Conservation (phyloP, 2,329 filamentous ascomycete species). For the Rutstroemia sp. region DNA sequence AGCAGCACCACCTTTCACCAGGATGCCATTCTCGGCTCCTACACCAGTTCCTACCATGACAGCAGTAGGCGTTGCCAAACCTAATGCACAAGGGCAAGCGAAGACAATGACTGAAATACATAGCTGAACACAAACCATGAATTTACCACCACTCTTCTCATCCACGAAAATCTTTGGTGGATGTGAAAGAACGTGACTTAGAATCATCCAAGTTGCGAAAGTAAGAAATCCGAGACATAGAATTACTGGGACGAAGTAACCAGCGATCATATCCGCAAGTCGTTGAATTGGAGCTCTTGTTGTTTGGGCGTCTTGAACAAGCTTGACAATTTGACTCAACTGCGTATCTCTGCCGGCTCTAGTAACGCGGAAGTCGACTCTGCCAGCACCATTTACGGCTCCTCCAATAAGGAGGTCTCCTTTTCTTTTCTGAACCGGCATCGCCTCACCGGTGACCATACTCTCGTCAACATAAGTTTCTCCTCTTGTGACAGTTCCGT, state of each 20-base stretch:
- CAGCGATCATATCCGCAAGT: conserved; percentile 82
- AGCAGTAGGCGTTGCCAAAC: conserved; percentile 88
- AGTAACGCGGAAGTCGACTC: conserved; percentile 86
- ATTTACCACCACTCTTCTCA: conserved; percentile 73
- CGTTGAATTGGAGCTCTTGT: conserved; percentile 90
- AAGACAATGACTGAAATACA: conserved; percentile 99
- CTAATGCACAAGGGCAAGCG: conserved; percentile 94
- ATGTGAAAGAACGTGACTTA: conserved; percentile 75
- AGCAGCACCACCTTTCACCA: conserved; percentile 94
- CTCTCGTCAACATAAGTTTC: conserved; percentile 95
- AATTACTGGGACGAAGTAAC: conserved; percentile 89
- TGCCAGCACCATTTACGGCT: conserved; percentile 89
- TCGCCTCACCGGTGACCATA: conserved; percentile 97
- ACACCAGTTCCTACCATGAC: conserved; percentile 99
- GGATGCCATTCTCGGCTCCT: conserved; percentile 88
- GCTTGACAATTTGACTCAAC: conserved; percentile 92
- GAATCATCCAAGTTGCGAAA: conserved; percentile 87
- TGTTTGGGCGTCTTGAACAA: conserved; percentile 97
- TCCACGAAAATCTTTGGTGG: conserved; percentile 85
- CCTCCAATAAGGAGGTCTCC: conserved; percentile 79
- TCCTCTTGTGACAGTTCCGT: conserved; percentile 78
- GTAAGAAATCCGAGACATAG: conserved; percentile 76
- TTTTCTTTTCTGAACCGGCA: conserved; percentile 85
- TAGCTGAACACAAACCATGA: conserved; percentile 95
- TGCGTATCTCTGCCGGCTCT: conserved; percentile 92